Base-by-base conservation (phyloP, 371 early-diverging fungal genomes). In the Mortierella sp. region DNA sequence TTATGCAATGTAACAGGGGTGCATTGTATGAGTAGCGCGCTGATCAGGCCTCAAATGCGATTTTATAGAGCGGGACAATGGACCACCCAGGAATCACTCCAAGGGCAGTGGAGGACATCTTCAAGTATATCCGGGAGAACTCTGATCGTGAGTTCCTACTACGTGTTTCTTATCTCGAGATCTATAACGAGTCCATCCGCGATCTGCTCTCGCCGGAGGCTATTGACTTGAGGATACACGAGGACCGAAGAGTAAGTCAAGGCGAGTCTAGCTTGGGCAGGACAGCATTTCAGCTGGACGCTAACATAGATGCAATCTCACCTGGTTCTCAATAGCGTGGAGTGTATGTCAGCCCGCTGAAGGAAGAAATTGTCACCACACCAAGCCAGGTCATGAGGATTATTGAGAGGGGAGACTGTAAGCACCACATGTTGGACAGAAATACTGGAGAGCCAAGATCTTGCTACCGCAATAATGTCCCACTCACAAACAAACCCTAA, bases 141-240 rank as follows among this genome's bases (percentile, higher is more conserved):
- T 59, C 75, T 12, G 56, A 87, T 42, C 88, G 92, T 27, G 95
- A 95, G 76, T 96, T 91, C 64, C 80, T 96, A 23, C 65, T 97
- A 31, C 89, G 95, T 49, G 97, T 98, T 14, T 95, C 97, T 3
- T 99, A 95, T 75, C 62, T 98, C 50, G 99, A 99, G 80, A 97
- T 99, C 37, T 99, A 99, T 78, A 97, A 97, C 79, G 99, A 99
- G 67, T 87, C 84, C 6, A 89, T 96, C 51, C 83, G 86, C 19
- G 96, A 97, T 80, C 79, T 97, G 17, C 80, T 94, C 7, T 79
- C 89, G 23, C 95, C 96, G 0, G 85, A 89, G 15, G 89, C 89
- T 39, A 84, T 82, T 43, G 93, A 96, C 52, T 72, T 97, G 17
- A 37, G 60, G 28, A 70, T 70, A 41, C 70, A 70, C 31, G 70